Conservation (phyloP, 2,329 filamentous ascomycete genomes). For the Talaromyces atroroseus region DNA sequence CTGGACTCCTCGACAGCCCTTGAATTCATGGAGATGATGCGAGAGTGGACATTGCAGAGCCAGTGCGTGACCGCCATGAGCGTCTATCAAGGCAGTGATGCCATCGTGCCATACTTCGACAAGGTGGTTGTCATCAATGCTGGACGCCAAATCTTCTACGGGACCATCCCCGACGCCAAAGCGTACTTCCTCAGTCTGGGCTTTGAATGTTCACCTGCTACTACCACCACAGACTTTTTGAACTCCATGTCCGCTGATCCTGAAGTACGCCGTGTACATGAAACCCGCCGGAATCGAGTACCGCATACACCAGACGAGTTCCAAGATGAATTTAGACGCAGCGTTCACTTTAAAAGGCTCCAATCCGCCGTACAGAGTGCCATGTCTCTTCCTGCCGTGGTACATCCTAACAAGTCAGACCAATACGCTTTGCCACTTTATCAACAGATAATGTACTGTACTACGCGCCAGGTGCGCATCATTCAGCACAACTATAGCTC, state of each 20-base stretch:
- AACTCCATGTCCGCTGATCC: conserved; percentile 46
- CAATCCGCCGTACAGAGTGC: neutral
- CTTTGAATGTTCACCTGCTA: conserved; percentile 64
- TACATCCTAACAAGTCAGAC: neutral
- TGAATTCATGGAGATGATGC: conserved; percentile 60
- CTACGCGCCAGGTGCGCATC: neutral
- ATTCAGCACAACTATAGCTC: neutral
- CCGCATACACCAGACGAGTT: conserved; percentile 4
- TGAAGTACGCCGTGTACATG: conserved; percentile 1
- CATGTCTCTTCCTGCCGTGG: neutral
- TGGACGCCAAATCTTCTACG: conserved; percentile 67
- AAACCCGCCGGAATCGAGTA: neutral
- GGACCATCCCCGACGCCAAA: conserved; percentile 59
- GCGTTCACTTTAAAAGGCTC: neutral
- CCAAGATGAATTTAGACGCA: neutral
- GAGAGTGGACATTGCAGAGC: conserved; percentile 66
- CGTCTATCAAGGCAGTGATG: conserved; percentile 75
- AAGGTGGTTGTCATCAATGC: conserved; percentile 73
- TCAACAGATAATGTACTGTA: neutral
- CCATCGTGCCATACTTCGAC: conserved; percentile 68
- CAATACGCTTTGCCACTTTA: conserved; percentile 4
- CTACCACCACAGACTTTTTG: conserved; percentile 72
- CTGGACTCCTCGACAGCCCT: conserved; percentile 61
- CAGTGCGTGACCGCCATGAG: conserved; percentile 69
- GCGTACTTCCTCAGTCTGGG: conserved; percentile 46